Evolutionary conservation across 2,329 filamentous ascomycete genomes (phyloP).

Genomic region (Fusarium caatingaense): DNA sequence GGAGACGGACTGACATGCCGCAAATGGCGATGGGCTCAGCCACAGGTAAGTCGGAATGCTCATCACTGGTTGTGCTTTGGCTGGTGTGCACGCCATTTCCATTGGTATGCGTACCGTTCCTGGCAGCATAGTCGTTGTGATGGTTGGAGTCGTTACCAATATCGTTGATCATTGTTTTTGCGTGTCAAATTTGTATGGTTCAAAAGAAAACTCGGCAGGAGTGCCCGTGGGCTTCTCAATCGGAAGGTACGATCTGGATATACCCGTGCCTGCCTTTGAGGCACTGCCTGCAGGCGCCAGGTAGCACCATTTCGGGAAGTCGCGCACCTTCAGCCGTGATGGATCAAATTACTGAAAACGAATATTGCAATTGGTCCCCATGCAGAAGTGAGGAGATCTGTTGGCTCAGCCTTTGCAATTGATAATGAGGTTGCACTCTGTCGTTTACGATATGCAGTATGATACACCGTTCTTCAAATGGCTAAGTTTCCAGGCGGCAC

Average conservation of each 20-base stretch:
- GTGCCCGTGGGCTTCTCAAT: neutral
- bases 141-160: neutral
- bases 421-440: neutral
- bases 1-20: slow-evolving; percentile 1
- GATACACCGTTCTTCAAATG: neutral
- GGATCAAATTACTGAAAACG: neutral
- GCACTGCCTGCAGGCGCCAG: neutral
- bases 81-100: neutral
- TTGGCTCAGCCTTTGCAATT: neutral
- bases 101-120: neutral
- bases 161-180: neutral
- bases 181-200: neutral
- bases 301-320: neutral
- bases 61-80: neutral
- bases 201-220: neutral
- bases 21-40: slow-evolving; percentile 9
- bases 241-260: neutral
- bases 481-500: neutral
- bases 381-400: neutral
- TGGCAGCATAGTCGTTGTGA: neutral
- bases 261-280: neutral
- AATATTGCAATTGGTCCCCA: too few relatives aligned
- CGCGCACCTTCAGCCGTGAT: too few relatives aligned
- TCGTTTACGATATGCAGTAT: neutral
- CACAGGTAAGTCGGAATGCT: too few relatives aligned